Base-by-base conservation (phyloP, 345 rosid species). In the Clarkia xantiana region DNA sequence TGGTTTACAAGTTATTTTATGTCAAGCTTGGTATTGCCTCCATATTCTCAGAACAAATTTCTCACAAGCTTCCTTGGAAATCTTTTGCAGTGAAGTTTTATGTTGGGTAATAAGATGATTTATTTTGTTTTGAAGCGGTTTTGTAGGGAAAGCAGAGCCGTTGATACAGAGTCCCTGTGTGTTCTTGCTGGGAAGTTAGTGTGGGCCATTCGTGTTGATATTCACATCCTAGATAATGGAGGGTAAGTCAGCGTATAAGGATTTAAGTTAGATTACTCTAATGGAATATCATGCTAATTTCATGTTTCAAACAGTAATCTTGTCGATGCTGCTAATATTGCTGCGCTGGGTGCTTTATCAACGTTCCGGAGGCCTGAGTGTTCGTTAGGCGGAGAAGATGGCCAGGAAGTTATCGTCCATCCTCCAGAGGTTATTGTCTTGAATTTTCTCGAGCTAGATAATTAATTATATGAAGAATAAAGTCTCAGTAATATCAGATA, bases 301-400 rank as follows among this genome's bases (percentile, higher is more conserved):
- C 11, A 25, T 45, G 18, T 43, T 44, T 50, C n/a, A 14, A 66
- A 55, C 74, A 84, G 96, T 48, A 86, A 91, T 70, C 83, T 91
- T 65, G 86, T 86, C 56, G 96, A 91, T 72, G 95, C 96, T 60
- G 94, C 98, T 56, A 84, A 91, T 62, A 70, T 91, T 66, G 98
- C 95, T 64, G 98, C 96, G 18, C 67, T 84, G 71, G 87, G 90
- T 46, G 81, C 96, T 17, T 76, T 91, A 15, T 61, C 82, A 73
- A 81, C 96, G n/a, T 84, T 78, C 49, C 76, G 82, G 49, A 87
- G 95, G 74, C 93, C 94, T 41, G 95, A 91, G 47, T 91, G 90
- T 74, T 73, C 95, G 5, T 68, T 91, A 55, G 88, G 82, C 48
- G 96, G 96, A 43, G 94, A 86, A 58, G 74, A 71, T 65, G 71